Evolutionary conservation across 805 yeast species (phyloP).

Genomic region (Yamadazyma nakazawae): DNA sequence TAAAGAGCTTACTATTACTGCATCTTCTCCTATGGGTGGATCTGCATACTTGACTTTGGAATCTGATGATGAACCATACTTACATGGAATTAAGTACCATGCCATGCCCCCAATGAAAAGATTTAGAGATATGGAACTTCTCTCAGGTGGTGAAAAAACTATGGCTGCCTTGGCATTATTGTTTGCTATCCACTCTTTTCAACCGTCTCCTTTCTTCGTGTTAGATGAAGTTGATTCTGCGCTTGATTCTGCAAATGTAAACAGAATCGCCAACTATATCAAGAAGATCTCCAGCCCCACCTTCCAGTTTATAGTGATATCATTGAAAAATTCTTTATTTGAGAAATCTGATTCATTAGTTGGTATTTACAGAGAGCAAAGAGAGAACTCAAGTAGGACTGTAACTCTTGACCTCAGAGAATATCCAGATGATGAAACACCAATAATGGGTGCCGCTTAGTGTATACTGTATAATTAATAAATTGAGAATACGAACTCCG

Average conservation of each 20-base stretch:
- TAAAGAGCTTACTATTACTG: slow-evolving; percentile 76
- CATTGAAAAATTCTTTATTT: slow-evolving; percentile 81
- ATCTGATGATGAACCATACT: slow-evolving; percentile 86
- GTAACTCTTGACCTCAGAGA: slow-evolving; percentile 69
- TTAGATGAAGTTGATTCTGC: slow-evolving; percentile 99
- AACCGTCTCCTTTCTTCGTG: slow-evolving; percentile 94
- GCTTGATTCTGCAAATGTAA: slow-evolving; percentile 83
- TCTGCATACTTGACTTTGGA: slow-evolving; percentile 87
- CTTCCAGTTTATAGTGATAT: slow-evolving; percentile 89
- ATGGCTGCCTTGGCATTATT: slow-evolving; percentile 92
- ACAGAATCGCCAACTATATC: slow-evolving; percentile 82
- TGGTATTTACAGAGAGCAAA: slow-evolving; percentile 85
- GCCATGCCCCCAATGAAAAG: slow-evolving; percentile 97
- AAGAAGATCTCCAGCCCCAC: slow-evolving; percentile 68
- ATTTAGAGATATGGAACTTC: slow-evolving; percentile 84
- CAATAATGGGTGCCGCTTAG: slow-evolving; percentile 12
- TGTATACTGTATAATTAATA: neutral
- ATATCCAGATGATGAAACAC: slow-evolving; percentile 42
- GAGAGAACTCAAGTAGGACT: slow-evolving; percentile 66
- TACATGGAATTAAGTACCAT: slow-evolving; percentile 79
- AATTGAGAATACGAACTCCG: neutral
- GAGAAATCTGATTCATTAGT: slow-evolving; percentile 88
- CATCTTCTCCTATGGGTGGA: slow-evolving; percentile 79
- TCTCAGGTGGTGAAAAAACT: slow-evolving; percentile 96
- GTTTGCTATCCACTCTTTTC: slow-evolving; percentile 86